Evolutionary conservation across 1,284 basidiomycete species (phyloP), one percentile per base, ranked within the genome.

Genomic region (Ganoderma leucocontextum): DNA sequence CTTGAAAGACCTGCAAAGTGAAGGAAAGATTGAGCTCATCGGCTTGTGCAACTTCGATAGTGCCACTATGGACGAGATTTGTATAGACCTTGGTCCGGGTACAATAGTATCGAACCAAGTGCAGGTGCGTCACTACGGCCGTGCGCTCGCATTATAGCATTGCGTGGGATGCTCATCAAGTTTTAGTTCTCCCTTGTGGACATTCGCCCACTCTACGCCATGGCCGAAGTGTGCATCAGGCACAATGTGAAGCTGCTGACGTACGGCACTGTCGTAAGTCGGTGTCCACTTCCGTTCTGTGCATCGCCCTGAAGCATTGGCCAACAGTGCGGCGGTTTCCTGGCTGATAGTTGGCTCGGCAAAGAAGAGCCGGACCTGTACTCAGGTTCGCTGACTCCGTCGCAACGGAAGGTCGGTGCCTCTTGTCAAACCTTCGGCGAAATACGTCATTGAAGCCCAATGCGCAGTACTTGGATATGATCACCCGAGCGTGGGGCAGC

Each of bases 1-100:
- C 69, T 82, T 94, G 12, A 82, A 83, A 42, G 86, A 89, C 71
- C 78, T 94, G n/a, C 87, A 87, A 74, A 72, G 78, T 1, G 86
- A 91, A 70, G 90, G 90, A 1, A 78, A 87, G 65, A 90, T 95
- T 68, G 81, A 84, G 36, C 84, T 87, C 12, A 84, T 95, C 44
- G 93, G 93, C 4, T 82, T 95, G 44, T 92, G 91, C 79, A 95
- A 95, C 79, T 95, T 95, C 74, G 92, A 95, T 78, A 79, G 92
- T 0, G 85, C 86, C 66, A 83, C 86, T 60, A 92, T 88, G 58
- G 91, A 93, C 75, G 92, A 95, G 78, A 93, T 94, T 65, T 95
- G 94, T 79, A 88, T 87, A 12, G 84, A 88, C 68, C 80, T 89
- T 22, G 91, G 91, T 15, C 86, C 87, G 8, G 90, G 89, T 5